A percentile compares a stretch with the other conserved stretches of the same genome.
phyloP scores from a whole-genome alignment of 202 grass and related monocot genomes.

The Schoenoplectus tabernaemontani region DNA sequence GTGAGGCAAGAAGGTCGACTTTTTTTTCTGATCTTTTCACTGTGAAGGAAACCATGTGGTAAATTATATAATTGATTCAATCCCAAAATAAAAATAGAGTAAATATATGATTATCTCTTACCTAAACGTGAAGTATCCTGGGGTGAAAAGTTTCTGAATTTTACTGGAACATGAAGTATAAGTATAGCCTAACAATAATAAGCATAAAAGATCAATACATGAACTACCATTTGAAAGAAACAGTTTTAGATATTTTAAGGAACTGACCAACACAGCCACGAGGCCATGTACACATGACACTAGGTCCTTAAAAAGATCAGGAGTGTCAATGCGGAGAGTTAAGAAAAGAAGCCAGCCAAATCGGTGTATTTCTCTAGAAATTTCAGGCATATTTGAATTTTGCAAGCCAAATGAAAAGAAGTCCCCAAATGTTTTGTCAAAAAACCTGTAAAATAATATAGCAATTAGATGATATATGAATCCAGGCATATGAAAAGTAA shows the following conservation, averaged over 20 bases:
- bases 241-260: constrained; percentile 16
- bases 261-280: constrained; percentile 76
- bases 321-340: constrained; percentile 55
- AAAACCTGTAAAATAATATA: constrained; percentile 50
- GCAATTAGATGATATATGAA: neutral
- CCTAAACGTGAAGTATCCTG: constrained; percentile 67
- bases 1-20: constrained; percentile 56
- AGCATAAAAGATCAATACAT: constrained; percentile 17
- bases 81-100: neutral
- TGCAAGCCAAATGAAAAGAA: constrained; percentile 49
- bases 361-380: constrained; percentile 36
- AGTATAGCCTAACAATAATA: constrained; percentile 64
- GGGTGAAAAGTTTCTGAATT: constrained; percentile 62
- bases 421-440: constrained; percentile 60
- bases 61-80: constrained; percentile 21
- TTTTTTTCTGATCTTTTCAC: constrained; percentile 72
- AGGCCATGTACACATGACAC: constrained; percentile 79
- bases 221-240: constrained; percentile 16
- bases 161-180: constrained; percentile 64
- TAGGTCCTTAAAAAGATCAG: constrained; percentile 57
- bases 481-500: too few relatives aligned
- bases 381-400: constrained; percentile 22
- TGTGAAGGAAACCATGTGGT: constrained; percentile 34
- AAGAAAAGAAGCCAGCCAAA: constrained; percentile 92
- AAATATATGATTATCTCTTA: constrained; percentile 35